Evolutionary conservation across 441 rosid species (phyloP), one percentile per base, ranked within the genome.

Genomic region (Raphanus hybrid): DNA sequence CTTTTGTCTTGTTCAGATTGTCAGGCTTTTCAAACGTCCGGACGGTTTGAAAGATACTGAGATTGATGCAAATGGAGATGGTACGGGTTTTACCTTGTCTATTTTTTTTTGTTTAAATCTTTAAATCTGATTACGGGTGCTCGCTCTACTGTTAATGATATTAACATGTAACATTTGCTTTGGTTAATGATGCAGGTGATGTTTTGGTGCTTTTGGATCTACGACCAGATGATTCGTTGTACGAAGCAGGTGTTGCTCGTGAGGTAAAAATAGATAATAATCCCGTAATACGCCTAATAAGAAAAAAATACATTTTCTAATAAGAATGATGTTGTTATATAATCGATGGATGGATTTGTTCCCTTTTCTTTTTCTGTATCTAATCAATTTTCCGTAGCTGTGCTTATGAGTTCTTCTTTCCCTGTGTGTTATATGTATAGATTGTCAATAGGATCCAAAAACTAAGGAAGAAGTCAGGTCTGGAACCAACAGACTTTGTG

Each of bases 41-140:
- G 95, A 87, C 45, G 98, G 95, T 69, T 74, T 89, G 90, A 84
- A 91, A 3, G 96, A 91, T 70, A 84, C 74, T 73, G 98, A 96
- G 83, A 85, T 94, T 67, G 98, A 94, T 87, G 96, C 99, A 29
- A 87, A 88, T 74, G 99, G 98, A 77, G 99, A 94, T 85, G 98
- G 99, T 91, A 82, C 12, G 73, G 59, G 6, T 26, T 29, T 48
- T 34, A 23, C 27, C 18, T 52, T 35, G 0, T 65, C 37, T 65
- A n/a, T 66, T 11, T n/a, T 59, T 14, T 34, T 64, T 43, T 26
- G 52, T 71, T 37, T 67, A 54, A 64, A 67, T 69, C 66, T 41
- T 69, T 1, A 23, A 34, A 12, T 41, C 26, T 45, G 41, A 15
- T 8, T 32, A 45, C 12, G 1, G 0, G 57, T 72, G 7, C 23